phyloP scores from a whole-genome alignment of 352 stramenopile species.

The Thalassiosira delicatula region DNA sequence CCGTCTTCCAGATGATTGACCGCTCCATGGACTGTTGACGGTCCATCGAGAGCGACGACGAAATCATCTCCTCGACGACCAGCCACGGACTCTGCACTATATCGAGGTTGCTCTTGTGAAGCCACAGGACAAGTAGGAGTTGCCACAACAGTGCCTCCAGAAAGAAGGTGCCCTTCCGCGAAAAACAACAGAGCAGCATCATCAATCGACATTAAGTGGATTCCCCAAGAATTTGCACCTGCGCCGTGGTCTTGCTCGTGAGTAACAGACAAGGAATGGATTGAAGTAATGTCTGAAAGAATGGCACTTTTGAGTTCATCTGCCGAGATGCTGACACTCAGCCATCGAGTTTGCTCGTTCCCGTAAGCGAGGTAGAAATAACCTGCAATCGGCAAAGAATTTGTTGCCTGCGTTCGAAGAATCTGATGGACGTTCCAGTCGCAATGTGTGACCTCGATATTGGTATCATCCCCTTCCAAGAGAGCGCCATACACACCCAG shows the following conservation, averaged over 20 bases:
- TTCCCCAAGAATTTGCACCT: conserved; percentile 79
- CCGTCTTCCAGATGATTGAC: conserved; percentile 77
- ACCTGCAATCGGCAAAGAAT: conserved; percentile 78
- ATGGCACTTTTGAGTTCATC: conserved; percentile 74
- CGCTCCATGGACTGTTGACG: conserved; percentile 53
- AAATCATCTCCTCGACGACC: conserved; percentile 71
- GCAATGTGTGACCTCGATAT: conserved; percentile 86
- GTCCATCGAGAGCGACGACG: conserved; percentile 65
- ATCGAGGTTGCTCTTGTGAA: conserved; percentile 37
- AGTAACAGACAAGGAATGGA: conserved; percentile 85
- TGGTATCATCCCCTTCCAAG: conserved; percentile 69
- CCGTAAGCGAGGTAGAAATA: conserved; percentile 88
- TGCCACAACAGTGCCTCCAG: conserved; percentile 41
- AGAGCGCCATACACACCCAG: conserved; percentile 77
- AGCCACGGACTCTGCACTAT: conserved; percentile 54
- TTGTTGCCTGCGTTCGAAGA: conserved; percentile 36
- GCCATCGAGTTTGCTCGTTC: conserved; percentile 83
- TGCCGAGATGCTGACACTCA: conserved; percentile 83
- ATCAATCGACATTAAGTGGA: conserved; percentile 90
- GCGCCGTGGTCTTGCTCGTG: conserved; percentile 78
- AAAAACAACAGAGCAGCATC: conserved; percentile 77
- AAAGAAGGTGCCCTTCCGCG: conserved; percentile 75
- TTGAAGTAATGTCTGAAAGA: conserved; percentile 83
- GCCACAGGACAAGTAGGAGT: conserved; percentile 43
- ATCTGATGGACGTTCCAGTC: conserved; percentile 87